Evolutionary conservation across 805 yeast species (phyloP), one percentile per base, ranked within the genome.

Genomic region (Saturnispora ahearnii): DNA sequence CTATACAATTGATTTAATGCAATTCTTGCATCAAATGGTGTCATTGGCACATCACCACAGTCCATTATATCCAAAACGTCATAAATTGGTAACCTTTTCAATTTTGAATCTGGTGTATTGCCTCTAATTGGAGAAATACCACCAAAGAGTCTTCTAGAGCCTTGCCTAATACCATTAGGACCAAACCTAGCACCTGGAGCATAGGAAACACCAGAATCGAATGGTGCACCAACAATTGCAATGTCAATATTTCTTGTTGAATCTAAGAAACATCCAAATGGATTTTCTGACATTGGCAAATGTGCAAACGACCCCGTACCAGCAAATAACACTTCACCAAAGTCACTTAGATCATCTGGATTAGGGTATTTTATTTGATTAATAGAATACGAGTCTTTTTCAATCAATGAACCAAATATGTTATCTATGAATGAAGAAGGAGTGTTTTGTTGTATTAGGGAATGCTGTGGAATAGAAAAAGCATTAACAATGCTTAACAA

Each of bases 121-220:
- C 72, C 73, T 53, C 67, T 63, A 44, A 68, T 71, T 2, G 77
- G 72, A 12, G 67, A 68, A 40, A 57, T 49, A n/a, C 75, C 79
- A 1, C 73, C 63, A 53, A 51, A 63, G 12, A 78, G 56, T 53
- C 83, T 61, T 54, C 77, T 63, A 4, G 78, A 70, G 24, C 65
- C 67, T 44, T 63, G 64, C 41, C 65, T 63, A 11, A 77, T 71
- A 0, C 76, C 74, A 55, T 73, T 76, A 1, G 82, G 82, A 0
- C 82, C 83, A 60, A 78, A 78, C 33, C 82, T 60, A 4, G 82
- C 80, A 3, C 82, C 82, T 0, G 82, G 81, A 15, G 78, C 61
- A 57, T 67, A 78, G 0, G 79, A 72, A 1, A 73, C 76, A 1
- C 81, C 80, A 0, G 81, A 74, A 56, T 78, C 83, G 52, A 76